A percentile compares a stretch with the other conserved stretches of the same genome.
phyloP scores from a whole-genome alignment of 2,329 filamentous ascomycete species.

The Penicillium glabrum region DNA sequence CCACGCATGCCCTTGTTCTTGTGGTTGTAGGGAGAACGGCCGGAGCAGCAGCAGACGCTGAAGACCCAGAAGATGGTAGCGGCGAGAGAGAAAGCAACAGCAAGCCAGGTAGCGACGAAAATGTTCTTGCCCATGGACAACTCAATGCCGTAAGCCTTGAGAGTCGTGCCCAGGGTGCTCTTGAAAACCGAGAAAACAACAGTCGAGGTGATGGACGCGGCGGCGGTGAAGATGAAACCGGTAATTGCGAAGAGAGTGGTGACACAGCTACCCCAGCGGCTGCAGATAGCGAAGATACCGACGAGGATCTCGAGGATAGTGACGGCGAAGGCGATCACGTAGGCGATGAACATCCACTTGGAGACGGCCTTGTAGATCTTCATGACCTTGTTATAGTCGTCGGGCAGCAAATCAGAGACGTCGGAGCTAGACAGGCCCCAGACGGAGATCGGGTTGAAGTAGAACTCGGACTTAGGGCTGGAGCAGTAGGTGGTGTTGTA shows the following conservation, averaged over 20 bases:
- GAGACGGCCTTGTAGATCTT: conserved; percentile 71
- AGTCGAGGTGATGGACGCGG: conserved; percentile 71
- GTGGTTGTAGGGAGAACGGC: conserved; percentile 54
- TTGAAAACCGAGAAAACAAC: conserved; percentile 70
- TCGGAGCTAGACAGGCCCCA: conserved; percentile 59
- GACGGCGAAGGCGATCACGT: conserved; percentile 69
- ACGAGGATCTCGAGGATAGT: conserved; percentile 72
- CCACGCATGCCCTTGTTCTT: conserved; percentile 35
- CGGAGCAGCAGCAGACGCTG: conserved; percentile 87
- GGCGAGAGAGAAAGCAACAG: conserved; percentile 71
- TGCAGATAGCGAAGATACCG: conserved; percentile 81
- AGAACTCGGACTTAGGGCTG: conserved; percentile 72
- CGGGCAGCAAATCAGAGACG: conserved; percentile 64
- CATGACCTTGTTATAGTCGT: conserved; percentile 65
- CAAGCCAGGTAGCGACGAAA: conserved; percentile 75
- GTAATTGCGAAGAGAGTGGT: conserved; percentile 72
- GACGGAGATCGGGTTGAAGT: conserved; percentile 67
- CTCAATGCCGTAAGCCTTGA: conserved; percentile 70
- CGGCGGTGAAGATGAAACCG: conserved; percentile 59
- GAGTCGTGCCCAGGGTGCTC: conserved; percentile 64
- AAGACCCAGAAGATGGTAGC: conserved; percentile 88
- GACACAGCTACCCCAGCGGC: conserved; percentile 74
- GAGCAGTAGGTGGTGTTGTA: conserved; percentile 64
- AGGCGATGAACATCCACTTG: conserved; percentile 82
- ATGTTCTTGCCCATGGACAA: conserved; percentile 67